A percentile compares a stretch with the other conserved stretches of the same genome.
phyloP scores from a whole-genome alignment of 2,329 filamentous ascomycete genomes.

The Ceratocystis albifundus region DNA sequence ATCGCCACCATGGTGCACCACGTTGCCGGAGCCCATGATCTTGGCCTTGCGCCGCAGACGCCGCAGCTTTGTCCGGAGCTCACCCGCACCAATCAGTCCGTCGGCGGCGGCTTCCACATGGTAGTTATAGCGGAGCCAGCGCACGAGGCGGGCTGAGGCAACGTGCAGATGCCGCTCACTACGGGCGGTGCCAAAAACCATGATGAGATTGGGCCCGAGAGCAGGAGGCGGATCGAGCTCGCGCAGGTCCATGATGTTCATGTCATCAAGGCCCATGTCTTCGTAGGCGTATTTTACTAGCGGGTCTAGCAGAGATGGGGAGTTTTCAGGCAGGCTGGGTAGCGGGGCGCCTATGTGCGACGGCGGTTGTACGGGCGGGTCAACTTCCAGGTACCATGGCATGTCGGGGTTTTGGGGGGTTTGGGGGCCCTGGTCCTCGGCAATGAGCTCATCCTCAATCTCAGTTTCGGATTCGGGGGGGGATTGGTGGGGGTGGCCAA shows the following conservation, averaged over 20 bases:
- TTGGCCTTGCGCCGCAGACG: slow-evolving; percentile 72
- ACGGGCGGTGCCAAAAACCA: slow-evolving; percentile 83
- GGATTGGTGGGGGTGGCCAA: not conserved
- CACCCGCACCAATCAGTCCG: slow-evolving; percentile 77
- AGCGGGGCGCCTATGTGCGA: slow-evolving; percentile 38
- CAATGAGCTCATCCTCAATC: slow-evolving; percentile 15
- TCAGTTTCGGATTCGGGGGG: slow-evolving; percentile 15
- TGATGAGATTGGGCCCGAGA: slow-evolving; percentile 76
- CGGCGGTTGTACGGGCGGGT: slow-evolving; percentile 43
- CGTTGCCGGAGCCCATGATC: slow-evolving; percentile 60
- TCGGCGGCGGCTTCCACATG: slow-evolving; percentile 69
- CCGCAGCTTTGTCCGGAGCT: slow-evolving; percentile 76
- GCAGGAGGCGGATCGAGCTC: slow-evolving; percentile 75
- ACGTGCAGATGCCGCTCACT: slow-evolving; percentile 90
- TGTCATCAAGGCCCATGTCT: slow-evolving; percentile 73
- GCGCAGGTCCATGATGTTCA: slow-evolving; percentile 72
- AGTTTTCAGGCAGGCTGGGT: slow-evolving; percentile 49
- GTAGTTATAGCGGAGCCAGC: slow-evolving; percentile 67
- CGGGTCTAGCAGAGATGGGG: slow-evolving; percentile 59
- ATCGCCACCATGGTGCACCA: slow-evolving; percentile 54
- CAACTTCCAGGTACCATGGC: slow-evolving; percentile 81
- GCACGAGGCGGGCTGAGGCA: slow-evolving; percentile 75
- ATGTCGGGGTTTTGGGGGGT: slow-evolving; percentile 30
- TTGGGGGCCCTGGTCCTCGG: slow-evolving; percentile 24
- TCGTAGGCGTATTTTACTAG: slow-evolving; percentile 70